Conservation (phyloP, 305 asterid genomes). For the Nicotiana rustica region DNA sequence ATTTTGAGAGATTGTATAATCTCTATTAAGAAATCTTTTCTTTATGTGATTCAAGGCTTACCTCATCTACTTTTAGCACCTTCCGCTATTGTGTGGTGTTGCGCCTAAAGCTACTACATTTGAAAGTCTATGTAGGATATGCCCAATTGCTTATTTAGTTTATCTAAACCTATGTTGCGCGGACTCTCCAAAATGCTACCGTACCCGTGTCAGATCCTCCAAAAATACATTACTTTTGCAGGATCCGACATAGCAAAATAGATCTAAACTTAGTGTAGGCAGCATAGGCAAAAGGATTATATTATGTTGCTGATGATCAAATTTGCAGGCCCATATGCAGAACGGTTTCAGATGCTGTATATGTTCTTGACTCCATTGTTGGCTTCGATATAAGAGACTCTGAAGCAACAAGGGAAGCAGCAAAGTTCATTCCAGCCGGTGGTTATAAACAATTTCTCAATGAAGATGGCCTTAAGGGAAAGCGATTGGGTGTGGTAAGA, state of each 20-base stretch:
- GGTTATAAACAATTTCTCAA: slow-evolving; percentile 44
- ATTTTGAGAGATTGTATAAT: no score
- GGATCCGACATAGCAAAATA: no score
- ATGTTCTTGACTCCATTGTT: slow-evolving; percentile 40
- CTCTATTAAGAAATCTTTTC: no score
- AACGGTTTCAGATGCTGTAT: slow-evolving; percentile 48
- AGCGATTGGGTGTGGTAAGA: slow-evolving; percentile 61
- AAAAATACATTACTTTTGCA: no score
- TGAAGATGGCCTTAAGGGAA: slow-evolving; percentile 41
- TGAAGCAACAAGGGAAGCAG: slow-evolving; percentile 39
- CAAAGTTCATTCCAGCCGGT: slow-evolving; percentile 41
- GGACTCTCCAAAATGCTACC: no score
- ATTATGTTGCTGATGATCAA: not conserved
- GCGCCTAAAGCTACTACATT: no score
- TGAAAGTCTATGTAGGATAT: no score
- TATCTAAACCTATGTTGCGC: not conserved
- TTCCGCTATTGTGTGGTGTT: no score
- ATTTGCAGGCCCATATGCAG: slow-evolving; percentile 44
- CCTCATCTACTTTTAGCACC: no score
- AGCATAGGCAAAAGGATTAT: not conserved
- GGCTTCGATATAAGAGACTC: slow-evolving; percentile 40
- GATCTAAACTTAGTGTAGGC: not conserved
- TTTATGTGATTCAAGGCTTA: no score
- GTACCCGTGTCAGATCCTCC: no score
- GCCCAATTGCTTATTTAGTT: not conserved